Percentiles rank a stretch among this genome's conserved stretches.
These are phyloP conservation scores for Kodamaea plutei DNA, from an alignment of 1,139 yeast genomes.

Conservation along the genomic window DNA sequence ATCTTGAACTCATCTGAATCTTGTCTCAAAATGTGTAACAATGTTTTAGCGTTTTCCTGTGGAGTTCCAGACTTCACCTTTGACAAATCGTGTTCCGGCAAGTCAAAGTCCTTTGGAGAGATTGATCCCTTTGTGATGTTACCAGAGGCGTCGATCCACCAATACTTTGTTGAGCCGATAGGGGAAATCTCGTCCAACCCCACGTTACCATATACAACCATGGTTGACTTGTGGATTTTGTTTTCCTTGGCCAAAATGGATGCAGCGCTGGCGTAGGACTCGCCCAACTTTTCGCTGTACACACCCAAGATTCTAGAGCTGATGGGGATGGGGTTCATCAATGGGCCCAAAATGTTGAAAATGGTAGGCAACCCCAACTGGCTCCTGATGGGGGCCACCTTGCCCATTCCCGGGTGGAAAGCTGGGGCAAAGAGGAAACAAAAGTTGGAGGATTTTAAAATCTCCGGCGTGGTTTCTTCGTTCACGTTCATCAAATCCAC, in stretches of 20 bases:
- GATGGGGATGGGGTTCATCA: constrained; percentile 85
- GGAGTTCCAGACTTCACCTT: constrained; percentile 85
- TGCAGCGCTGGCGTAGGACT: constrained; percentile 80
- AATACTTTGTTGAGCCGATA: constrained; percentile 71
- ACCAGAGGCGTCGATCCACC: constrained; percentile 60
- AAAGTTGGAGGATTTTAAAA: constrained; percentile 55
- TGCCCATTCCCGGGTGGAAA: constrained; percentile 90
- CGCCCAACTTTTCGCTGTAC: constrained; percentile 72
- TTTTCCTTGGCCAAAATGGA: constrained; percentile 45
- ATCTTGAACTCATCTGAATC: constrained; percentile 41
- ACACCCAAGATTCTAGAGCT: constrained; percentile 86
- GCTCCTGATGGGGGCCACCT: constrained; percentile 73
- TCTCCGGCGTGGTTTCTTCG: constrained; percentile 56
- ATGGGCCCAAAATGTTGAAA: constrained; percentile 89
- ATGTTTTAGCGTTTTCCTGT: constrained; percentile 65
- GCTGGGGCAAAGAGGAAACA: constrained; percentile 89
- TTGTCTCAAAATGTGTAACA: constrained; percentile 55
- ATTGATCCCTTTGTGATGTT: constrained; percentile 32
- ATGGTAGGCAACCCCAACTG: constrained; percentile 85
- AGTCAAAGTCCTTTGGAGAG: constrained; percentile 71
- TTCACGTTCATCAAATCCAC: constrained; percentile 70
- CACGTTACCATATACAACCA: constrained; percentile 88
- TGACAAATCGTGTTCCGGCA: constrained; percentile 65
- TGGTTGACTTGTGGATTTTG: constrained; percentile 49
- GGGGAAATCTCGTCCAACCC: constrained; percentile 95